phyloP scores from a whole-genome alignment of 73 alveolate species.

The Tetrahymena thermophila region DNA sequence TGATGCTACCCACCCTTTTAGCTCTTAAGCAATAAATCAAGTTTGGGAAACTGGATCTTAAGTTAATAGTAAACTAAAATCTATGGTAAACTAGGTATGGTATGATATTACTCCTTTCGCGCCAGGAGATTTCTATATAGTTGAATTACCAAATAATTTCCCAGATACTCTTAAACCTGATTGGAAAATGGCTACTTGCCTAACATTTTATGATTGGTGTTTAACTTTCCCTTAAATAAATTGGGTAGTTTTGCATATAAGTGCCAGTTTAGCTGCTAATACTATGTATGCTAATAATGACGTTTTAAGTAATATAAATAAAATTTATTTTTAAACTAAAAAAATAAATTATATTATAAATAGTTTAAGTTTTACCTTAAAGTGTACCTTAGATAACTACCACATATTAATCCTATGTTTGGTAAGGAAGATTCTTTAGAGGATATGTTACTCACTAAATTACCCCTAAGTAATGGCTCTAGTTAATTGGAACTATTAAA shows the following conservation, averaged over 20 bases:
- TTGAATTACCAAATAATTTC: background rate
- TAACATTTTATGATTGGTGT: background rate
- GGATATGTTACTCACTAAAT: background rate
- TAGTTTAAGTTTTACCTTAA: background rate
- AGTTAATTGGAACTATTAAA: background rate
- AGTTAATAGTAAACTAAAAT: background rate
- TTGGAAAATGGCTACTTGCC: background rate
- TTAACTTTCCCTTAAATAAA: background rate
- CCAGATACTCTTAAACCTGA: background rate
- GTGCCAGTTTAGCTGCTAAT: background rate
- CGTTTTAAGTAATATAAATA: background rate
- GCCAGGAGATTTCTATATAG: background rate
- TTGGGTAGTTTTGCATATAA: background rate
- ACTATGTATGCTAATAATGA: background rate
- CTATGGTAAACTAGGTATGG: background rate
- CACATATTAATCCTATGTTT: background rate
- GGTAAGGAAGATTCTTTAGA: background rate
- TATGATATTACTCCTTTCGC: background rate
- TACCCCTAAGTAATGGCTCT: background rate
- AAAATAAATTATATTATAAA: background rate
- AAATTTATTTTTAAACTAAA: background rate
- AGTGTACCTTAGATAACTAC: background rate
- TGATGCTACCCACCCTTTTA: background rate
- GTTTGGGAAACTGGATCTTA: background rate
- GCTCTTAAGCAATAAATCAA: background rate